These are phyloP conservation scores for Nemophila menziesii DNA, from an alignment of 257 asterid genomes.

Conservation along the genomic window DNA sequence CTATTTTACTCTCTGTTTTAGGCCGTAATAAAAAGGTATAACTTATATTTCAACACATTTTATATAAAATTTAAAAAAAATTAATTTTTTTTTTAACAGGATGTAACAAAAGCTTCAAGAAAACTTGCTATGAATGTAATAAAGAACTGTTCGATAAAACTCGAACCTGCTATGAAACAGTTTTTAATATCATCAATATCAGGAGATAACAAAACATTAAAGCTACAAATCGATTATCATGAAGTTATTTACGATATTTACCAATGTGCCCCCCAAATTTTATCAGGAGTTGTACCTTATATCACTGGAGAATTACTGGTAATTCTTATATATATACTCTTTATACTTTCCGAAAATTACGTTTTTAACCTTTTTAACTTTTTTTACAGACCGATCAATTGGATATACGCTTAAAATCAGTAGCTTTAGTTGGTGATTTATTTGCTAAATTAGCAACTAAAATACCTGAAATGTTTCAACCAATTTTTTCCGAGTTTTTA, in stretches of 20 bases:
- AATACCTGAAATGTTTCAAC: conserved; percentile 62
- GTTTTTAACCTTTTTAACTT: conserved; percentile 12
- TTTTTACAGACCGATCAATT: conserved; percentile 66
- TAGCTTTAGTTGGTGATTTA: conserved; percentile 77
- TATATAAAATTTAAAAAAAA: too few relatives aligned
- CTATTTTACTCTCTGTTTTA: conserved; percentile 52
- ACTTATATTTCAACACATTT: too few relatives aligned
- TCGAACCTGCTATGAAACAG: conserved; percentile 79
- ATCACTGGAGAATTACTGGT: conserved; percentile 98
- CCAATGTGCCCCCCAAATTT: conserved; percentile 67
- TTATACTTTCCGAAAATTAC: neutral
- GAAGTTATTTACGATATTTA: conserved; percentile 68
- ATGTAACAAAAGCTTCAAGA: conserved; percentile 54
- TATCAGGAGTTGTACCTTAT: conserved; percentile 86
- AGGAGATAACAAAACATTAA: conserved; percentile 52
- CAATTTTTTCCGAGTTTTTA: conserved; percentile 71
- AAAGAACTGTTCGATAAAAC: conserved; percentile 62
- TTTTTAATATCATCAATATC: conserved; percentile 83
- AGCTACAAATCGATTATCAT: conserved; percentile 53
- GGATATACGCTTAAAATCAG: conserved; percentile 76
- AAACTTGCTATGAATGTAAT: conserved; percentile 80
- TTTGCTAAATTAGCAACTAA: conserved; percentile 60
- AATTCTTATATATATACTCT: conserved; percentile 7
- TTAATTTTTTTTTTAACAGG: too few relatives aligned
- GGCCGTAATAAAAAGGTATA: conserved; percentile 72